These are phyloP conservation scores for Rhytidiadelphus loreus DNA, from an alignment of 225 moss, liverwort and hornwort species.

Conservation along the genomic window DNA sequence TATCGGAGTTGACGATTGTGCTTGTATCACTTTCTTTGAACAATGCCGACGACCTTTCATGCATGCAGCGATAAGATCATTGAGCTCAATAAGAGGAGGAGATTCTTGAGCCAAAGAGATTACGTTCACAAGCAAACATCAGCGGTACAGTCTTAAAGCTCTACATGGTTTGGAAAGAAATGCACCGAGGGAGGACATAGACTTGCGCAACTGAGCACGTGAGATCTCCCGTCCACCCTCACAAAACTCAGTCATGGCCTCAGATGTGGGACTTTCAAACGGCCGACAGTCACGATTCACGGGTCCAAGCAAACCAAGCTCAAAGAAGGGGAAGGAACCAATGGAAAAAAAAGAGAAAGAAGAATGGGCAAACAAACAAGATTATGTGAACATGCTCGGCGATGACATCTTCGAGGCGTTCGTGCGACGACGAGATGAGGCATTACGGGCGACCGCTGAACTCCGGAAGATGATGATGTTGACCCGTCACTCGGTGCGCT, in stretches of 20 bases:
- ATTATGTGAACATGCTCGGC: neutral
- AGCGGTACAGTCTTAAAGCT: neutral
- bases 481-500: conserved; percentile 5
- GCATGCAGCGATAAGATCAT: neutral
- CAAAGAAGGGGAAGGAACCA: neutral
- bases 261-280: neutral
- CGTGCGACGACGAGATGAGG: neutral
- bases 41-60: neutral
- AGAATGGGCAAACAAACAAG: neutral
- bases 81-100: neutral
- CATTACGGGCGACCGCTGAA: neutral
- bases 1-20: neutral
- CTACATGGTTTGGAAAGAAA: neutral
- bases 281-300: neutral
- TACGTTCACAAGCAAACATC: neutral
- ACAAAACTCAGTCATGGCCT: neutral
- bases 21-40: neutral
- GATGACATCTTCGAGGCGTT: conserved; percentile 10
- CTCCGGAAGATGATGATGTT: conserved; percentile 18
- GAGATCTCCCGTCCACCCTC: neutral
- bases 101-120: neutral
- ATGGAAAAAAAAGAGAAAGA: neutral
- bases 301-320: neutral
- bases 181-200: neutral
- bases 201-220: neutral